These are phyloP conservation scores for Lactarius akahatsu DNA, from an alignment of 768 basidiomycete genomes.

Conservation along the genomic window DNA sequence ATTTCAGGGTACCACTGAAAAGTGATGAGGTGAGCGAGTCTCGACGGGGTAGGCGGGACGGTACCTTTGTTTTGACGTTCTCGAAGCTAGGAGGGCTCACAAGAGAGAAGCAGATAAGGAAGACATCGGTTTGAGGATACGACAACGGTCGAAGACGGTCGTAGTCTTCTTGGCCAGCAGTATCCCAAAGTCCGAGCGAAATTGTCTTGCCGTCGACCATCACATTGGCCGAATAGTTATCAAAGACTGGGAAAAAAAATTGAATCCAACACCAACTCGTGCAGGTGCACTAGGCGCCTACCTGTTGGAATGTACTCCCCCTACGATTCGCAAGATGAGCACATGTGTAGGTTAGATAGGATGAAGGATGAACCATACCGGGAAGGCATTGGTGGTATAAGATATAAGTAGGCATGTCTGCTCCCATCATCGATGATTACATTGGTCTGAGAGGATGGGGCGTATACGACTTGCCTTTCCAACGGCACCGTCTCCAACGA, in stretches of 20 bases:
- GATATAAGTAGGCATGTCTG: constrained; percentile 99
- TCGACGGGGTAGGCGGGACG: background rate
- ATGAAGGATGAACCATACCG: constrained; percentile 51
- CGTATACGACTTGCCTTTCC: constrained; percentile 70
- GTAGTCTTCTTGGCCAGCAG: constrained; percentile 99
- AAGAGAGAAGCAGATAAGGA: constrained; percentile 98
- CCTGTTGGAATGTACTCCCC: constrained; percentile 97
- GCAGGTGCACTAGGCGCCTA: constrained; percentile 37
- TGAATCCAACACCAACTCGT: constrained; percentile 11
- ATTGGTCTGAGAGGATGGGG: background rate
- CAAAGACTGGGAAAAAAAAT: constrained; percentile 66
- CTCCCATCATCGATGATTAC: constrained; percentile 31
- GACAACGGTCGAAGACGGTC: constrained; percentile 96
- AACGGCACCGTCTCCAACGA: constrained; percentile 98
- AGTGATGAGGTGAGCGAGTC: constrained; percentile 12
- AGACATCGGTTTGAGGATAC: constrained; percentile 99
- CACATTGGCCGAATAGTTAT: constrained; percentile 98
- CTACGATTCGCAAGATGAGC: constrained; percentile 40
- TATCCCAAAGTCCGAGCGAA: constrained; percentile 98
- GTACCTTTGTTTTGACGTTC: constrained; percentile 95
- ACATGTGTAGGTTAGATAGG: constrained; percentile 16
- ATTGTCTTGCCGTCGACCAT: constrained; percentile 99
- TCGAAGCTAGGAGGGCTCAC: constrained; percentile 98
- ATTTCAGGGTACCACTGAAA: constrained; percentile 94
- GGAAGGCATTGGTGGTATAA: constrained; percentile 98